Conservation (phyloP, 441 rosid genomes). For the Brassica hybrid region DNA sequence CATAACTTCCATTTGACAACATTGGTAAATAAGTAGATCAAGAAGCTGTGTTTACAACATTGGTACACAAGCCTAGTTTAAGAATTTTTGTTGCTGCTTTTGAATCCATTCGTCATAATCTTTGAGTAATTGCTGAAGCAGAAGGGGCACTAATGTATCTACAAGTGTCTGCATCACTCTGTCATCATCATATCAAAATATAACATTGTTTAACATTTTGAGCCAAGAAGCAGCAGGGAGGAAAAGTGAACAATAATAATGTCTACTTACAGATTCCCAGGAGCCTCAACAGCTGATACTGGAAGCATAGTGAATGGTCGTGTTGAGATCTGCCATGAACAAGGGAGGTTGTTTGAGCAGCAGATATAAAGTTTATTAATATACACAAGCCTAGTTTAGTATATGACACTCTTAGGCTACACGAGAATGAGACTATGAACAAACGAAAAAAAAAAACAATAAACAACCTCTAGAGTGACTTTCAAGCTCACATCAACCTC, state of each 20-base stretch:
- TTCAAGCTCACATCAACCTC: slow-evolving; percentile 74
- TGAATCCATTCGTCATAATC: slow-evolving; percentile 70
- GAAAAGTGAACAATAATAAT: background rate
- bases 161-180: slow-evolving; percentile 80
- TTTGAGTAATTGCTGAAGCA: slow-evolving; percentile 61
- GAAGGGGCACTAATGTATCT: slow-evolving; percentile 71
- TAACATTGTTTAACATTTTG: background rate
- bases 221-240: background rate
- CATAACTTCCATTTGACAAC: background rate
- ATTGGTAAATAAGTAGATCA: background rate
- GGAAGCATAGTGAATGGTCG: slow-evolving; percentile 72
- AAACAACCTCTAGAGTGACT: slow-evolving; percentile 71
- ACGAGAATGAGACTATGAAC: background rate
- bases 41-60: background rate
- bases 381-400: background rate
- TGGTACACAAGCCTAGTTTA: slow-evolving; percentile 3
- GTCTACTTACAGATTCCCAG: slow-evolving; percentile 79
- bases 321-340: slow-evolving; percentile 62
- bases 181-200: slow-evolving; percentile 34
- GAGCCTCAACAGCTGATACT: slow-evolving; percentile 70
- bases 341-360: background rate
- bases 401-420: slow-evolving; percentile 13
- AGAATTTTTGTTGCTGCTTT: slow-evolving; percentile 29
- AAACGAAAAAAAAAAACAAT: background rate
- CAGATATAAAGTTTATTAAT: background rate